A percentile compares a stretch with the other conserved stretches of the same genome.
These are phyloP conservation scores for Tubosaeta brunneosetosa DNA, from an alignment of 768 basidiomycete genomes.

Conservation along the genomic window DNA sequence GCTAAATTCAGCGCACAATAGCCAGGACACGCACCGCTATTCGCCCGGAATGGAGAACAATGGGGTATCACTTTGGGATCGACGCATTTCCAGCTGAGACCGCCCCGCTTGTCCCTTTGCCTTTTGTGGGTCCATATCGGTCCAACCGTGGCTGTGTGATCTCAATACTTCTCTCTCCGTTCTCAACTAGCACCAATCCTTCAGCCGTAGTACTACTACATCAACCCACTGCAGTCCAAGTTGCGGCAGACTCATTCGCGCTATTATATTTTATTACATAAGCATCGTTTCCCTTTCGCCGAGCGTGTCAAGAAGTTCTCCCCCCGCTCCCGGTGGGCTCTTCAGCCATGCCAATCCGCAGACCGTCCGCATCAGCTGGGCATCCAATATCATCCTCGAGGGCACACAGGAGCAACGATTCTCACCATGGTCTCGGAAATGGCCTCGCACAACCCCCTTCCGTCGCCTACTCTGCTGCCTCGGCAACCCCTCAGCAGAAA, in stretches of 20 bases:
- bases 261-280: conserved; percentile 16
- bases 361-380: conserved; percentile 58
- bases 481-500: conserved; percentile 69
- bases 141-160: conserved; percentile 38
- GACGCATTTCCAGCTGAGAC: conserved; percentile 9
- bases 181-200: too few relatives aligned
- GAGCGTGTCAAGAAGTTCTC: conserved; percentile 1
- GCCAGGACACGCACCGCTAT: conserved; percentile 17
- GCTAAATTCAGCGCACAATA: conserved; percentile 25
- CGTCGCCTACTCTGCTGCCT: conserved; percentile 34
- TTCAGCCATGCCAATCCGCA: conserved; percentile 46
- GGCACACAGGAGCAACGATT: conserved; percentile 61
- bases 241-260: too few relatives aligned
- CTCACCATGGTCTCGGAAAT: conserved; percentile 41
- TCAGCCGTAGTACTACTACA: too few relatives aligned
- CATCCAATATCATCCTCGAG: conserved; percentile 38
- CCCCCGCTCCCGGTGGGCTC: conserved; percentile 19
- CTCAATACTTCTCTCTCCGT: not conserved
- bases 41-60: conserved; percentile 27
- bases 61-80: conserved; percentile 15
- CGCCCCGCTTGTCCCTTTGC: conserved; percentile 8
- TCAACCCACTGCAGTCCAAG: not conserved
- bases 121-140: conserved; percentile 40
- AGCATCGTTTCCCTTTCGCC: conserved; percentile 19
- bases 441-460: conserved; percentile 32